Evolutionary conservation across 1,139 yeast species (phyloP).

Genomic region (Meyerozyma carpophila): DNA sequence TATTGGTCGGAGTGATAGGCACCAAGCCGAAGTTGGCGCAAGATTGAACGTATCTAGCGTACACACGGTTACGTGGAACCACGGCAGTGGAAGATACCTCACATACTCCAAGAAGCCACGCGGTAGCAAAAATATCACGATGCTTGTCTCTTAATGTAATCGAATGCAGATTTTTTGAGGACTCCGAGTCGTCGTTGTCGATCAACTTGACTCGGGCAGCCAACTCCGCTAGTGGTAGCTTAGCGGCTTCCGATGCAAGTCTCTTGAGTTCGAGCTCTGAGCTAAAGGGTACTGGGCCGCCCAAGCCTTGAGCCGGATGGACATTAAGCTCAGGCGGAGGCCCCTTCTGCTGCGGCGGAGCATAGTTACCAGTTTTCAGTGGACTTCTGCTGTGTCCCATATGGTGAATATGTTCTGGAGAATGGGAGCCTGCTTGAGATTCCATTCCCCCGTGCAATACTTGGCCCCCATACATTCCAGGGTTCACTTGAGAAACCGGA

Average conservation of each 20-base stretch:
- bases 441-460: not conserved
- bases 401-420: not conserved
- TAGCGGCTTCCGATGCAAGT: constrained; percentile 40
- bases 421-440: not conserved
- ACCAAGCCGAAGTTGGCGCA: constrained; percentile 64
- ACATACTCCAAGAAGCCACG: constrained; percentile 72
- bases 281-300: constrained; percentile 1
- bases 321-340: too few species aligned
- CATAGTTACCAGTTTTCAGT: not conserved
- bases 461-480: not conserved
- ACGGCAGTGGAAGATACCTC: constrained; percentile 61
- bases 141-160: constrained; percentile 48
- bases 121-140: constrained; percentile 76
- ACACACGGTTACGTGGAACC: constrained; percentile 78
- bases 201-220: constrained; percentile 45
- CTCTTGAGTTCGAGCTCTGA: constrained; percentile 43
- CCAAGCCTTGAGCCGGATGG: too few species aligned
- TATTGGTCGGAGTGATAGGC: constrained; percentile 81
- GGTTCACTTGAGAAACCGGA: not conserved
- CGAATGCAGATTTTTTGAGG: constrained; percentile 5
- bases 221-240: constrained; percentile 43
- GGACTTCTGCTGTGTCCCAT: not conserved
- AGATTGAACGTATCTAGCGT: constrained; percentile 69
- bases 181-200: constrained; percentile 28
- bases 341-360: too few species aligned